Percentiles rank a stretch among this genome's conserved stretches.
Evolutionary conservation across 495 filamentous ascomycete genomes (phyloP).

Genomic region (Lophiostoma macrostomum): DNA sequence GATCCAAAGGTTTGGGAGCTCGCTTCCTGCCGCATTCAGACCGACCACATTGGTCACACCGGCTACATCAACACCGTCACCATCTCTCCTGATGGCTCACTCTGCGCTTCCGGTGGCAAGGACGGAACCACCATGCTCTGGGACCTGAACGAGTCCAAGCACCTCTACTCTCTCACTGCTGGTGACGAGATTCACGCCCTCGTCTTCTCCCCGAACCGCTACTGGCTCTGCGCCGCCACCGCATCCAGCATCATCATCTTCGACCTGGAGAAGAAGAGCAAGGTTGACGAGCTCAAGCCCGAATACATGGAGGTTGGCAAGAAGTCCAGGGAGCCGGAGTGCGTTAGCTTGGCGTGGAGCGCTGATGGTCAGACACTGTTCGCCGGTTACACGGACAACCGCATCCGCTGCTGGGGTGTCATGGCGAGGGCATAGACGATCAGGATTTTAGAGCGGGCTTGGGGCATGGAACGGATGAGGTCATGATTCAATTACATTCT

Average conservation of each 20-base stretch:
- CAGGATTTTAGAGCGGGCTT: not conserved
- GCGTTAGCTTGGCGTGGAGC: conserved; percentile 92
- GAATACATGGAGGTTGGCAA: conserved; percentile 95
- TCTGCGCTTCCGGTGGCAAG: conserved; percentile 99
- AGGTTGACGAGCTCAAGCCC: conserved; percentile 99
- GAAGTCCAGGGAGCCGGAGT: conserved; percentile 99
- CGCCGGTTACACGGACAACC: conserved; percentile 99
- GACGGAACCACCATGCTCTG: conserved; percentile 99
- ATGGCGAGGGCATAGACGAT: conserved; percentile 58
- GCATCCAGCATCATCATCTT: conserved; percentile 99
- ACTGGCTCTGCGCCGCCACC: conserved; percentile 99
- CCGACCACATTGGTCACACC: conserved; percentile 99
- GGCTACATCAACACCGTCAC: conserved; percentile 99
- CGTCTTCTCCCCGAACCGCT: conserved; percentile 99
- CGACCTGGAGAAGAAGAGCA: conserved; percentile 99
- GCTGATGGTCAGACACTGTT: conserved; percentile 99
- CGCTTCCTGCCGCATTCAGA: conserved; percentile 97
- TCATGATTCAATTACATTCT: conserved; percentile 25
- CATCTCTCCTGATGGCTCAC: conserved; percentile 98
- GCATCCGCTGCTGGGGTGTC: conserved; percentile 99
- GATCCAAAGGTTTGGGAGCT: conserved; percentile 90
- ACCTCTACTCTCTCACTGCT: conserved; percentile 99
- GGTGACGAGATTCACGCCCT: conserved; percentile 99
- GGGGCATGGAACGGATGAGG: conserved; percentile 13
- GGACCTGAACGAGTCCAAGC: conserved; percentile 99